Base-by-base conservation (phyloP, 2,329 filamentous ascomycete genomes). In the Cytospora paraplurivora region DNA sequence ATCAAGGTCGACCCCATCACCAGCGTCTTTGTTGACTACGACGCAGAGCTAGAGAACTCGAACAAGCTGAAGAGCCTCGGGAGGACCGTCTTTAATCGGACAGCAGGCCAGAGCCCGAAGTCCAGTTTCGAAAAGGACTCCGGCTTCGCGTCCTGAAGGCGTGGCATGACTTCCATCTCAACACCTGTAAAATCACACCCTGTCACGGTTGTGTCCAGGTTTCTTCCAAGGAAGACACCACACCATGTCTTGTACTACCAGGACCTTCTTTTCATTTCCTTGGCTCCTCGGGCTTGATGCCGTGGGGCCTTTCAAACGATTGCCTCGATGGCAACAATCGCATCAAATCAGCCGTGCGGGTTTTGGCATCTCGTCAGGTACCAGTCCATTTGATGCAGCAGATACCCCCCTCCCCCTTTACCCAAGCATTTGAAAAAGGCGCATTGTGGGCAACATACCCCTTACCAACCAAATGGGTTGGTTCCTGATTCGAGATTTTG, bases 1-100 rank as follows among this genome's bases (percentile, higher is more conserved):
- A 91, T 98, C 77, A 88, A 88, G 69, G 90, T 85, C 35, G 81
- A 84, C 47, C 79, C 82, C 15, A 78, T 84, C 44, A 84, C 83
- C 53, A 85, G 82, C 66, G 80, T 85, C 67, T 83, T 86, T 68
- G 78, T 88, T 53, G 78, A 84, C 54, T 76, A 80, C 67, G 72
- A 79, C 64, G 73, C 78, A 53, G 71, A 77, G 19, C 71, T 67
- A 51, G 78, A 79, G 65, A 78, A 81, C 54, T 77, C 78, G 60
- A 79, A 79, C 72, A 86, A 85, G 69, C 76, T 87, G 67, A 86
- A 85, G 70, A 79, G 79, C 59, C 77, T 87, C 34, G 77, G 84
- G 37, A 80, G 82, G 66, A 85, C 82, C 63, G 84, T 88, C 33
- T 87, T 87, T 72, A 82, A 79, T 68, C 82, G 85, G 53, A 73